Evolutionary conservation across 768 basidiomycete species (phyloP), one percentile per base, ranked within the genome.

Genomic region (Suillus hirtellus): DNA sequence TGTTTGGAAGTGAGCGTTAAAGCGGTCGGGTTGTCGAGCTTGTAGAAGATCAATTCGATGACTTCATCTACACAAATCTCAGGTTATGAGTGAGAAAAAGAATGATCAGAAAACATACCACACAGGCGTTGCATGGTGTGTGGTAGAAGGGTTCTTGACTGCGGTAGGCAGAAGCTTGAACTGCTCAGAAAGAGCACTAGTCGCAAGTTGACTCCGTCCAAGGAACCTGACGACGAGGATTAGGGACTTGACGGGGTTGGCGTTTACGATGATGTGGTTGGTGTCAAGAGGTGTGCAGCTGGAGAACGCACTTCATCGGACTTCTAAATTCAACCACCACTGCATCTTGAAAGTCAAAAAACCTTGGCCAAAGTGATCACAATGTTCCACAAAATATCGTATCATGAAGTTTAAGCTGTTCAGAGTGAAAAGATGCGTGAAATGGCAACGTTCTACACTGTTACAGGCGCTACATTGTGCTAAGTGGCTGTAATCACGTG

Each of bases 41-140:
- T 86, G 76, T 86, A 89, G 73, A 92, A 84, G 72, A 93, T 81
- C 66, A 90, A 76, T 72, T 89, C 87, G 46, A 93, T 77, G 66
- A 93, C 78, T 78, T 93, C 90, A 71, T 81, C 82, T 84, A 60
- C 24, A 42, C 24, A 60, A 40, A 50, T 42, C 55, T 46, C 35
- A 64, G 50, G 6, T 24, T 42, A 53, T 15, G 24, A 37, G 63
- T 71, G 67, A 62, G 7, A 40, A 60, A 44, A 61, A 53, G 61
- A 42, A 64, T 44, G 15, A 62, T 49, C 54, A 62, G 59, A 54
- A 65, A 67, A 80, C 87, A 65, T 70, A 89, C 88, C 87, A 67
- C 87, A 89, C 60, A 89, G 82, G 69, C 84, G 85, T 69, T 89
- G 80, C 86, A 89, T 89, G 67, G 69, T 62, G 55, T 60, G 52